phyloP scores from a whole-genome alignment of 2,329 filamentous ascomycete species.

The Aspergillus udagawae region DNA sequence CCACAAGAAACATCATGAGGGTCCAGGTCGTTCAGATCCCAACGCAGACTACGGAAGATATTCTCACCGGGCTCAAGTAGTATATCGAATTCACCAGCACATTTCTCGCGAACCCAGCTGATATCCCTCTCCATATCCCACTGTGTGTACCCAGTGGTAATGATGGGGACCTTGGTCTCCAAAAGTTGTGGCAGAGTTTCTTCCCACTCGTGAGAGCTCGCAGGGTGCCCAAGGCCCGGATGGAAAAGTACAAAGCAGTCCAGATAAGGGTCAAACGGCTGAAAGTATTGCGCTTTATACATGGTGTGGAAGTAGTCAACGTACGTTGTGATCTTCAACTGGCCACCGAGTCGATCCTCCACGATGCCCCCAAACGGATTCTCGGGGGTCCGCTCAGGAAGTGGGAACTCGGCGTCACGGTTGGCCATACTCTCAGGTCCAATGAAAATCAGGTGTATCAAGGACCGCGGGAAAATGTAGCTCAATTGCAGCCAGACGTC shows the following conservation, averaged over 20 bases:
- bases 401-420: constrained; percentile 85
- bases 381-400: constrained; percentile 74
- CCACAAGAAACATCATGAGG: constrained; percentile 91
- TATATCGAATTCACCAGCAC: constrained; percentile 85
- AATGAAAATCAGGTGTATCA: constrained; percentile 89
- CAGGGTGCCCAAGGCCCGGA: constrained; percentile 90
- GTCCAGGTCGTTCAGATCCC: constrained; percentile 95
- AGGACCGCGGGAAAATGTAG: constrained; percentile 90
- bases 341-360: constrained; percentile 81
- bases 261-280: constrained; percentile 96
- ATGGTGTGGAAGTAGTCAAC: constrained; percentile 98
- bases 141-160: constrained; percentile 94
- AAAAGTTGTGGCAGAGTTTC: constrained; percentile 84
- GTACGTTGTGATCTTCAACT: constrained; percentile 95
- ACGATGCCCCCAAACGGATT: constrained; percentile 95
- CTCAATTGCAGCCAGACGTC: constrained; percentile 91
- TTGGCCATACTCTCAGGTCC: constrained; percentile 95
- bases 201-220: constrained; percentile 89
- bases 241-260: constrained; percentile 98
- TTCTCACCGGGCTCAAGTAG: constrained; percentile 92
- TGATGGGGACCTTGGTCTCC: constrained; percentile 91
- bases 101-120: constrained; percentile 81
- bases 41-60: constrained; percentile 83
- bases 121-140: constrained; percentile 92
- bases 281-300: constrained; percentile 84